phyloP scores from a whole-genome alignment of 495 filamentous ascomycete genomes.

The Aspergillus kassunensis region DNA sequence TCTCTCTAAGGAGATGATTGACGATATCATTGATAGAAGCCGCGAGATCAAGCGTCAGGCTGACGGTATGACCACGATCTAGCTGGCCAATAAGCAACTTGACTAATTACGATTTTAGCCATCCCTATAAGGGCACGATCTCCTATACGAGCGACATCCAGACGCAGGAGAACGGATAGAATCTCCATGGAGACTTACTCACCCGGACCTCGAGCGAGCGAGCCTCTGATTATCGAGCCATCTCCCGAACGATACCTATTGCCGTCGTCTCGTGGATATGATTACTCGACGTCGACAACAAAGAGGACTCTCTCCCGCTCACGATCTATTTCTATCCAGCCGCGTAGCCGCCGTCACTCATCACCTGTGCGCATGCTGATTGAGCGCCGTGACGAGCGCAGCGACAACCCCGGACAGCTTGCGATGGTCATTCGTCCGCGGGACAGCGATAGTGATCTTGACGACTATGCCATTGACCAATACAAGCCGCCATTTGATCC shows the following conservation, averaged over 20 bases:
- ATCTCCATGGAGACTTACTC: constrained; percentile 25
- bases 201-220: constrained; percentile 24
- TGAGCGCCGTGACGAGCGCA: constrained; percentile 21
- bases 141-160: constrained; percentile 22
- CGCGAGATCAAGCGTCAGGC: constrained; percentile 52
- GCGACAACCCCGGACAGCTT: constrained; percentile 48
- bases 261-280: constrained; percentile 17
- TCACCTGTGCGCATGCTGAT: constrained; percentile 25
- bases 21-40: constrained; percentile 78
- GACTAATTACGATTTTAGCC: constrained; percentile 18
- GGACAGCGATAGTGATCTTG: constrained; percentile 50
- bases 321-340: constrained; percentile 37
- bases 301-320: constrained; percentile 31
- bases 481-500: constrained; percentile 43
- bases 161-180: constrained; percentile 30
- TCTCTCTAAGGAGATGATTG: constrained; percentile 83
- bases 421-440: constrained; percentile 52
- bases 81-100: not conserved
- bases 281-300: constrained; percentile 27
- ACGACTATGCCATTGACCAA: constrained; percentile 53
- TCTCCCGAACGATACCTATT: constrained; percentile 29
- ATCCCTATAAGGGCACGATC: constrained; percentile 29
- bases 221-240: constrained; percentile 29
- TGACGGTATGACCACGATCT: constrained; percentile 28
- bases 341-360: constrained; percentile 28